Conservation (phyloP, 306 rosid genomes). For the Citrullus amarus region DNA sequence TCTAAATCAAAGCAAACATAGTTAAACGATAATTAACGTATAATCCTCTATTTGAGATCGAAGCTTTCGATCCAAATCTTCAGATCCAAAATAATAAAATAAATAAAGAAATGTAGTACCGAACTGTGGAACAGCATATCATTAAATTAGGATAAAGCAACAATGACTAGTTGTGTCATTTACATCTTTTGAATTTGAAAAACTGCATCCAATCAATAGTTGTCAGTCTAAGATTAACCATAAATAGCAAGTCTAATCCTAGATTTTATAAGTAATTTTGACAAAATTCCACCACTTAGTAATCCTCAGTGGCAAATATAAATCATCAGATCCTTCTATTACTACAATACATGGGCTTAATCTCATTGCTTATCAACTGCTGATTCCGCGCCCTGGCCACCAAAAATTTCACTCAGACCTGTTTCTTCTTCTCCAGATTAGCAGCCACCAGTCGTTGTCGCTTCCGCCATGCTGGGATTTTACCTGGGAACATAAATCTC, state of each 20-base stretch:
- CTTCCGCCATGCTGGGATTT: conserved; percentile 81
- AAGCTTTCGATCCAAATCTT: too few species aligned
- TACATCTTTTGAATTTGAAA: background rate
- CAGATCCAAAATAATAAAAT: too few species aligned
- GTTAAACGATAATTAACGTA: too few species aligned
- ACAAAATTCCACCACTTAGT: conserved; percentile 8
- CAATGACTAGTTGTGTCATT: background rate
- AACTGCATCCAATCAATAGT: background rate
- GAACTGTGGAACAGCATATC: background rate
- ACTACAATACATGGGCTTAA: background rate
- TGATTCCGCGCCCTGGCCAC: background rate
- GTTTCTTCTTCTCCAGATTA: conserved; percentile 54
- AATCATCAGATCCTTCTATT: background rate
- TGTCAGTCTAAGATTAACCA: background rate
- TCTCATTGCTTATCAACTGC: background rate
- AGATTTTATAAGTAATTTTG: background rate
- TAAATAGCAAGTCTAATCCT: conserved; percentile 1
- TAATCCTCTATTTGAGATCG: too few species aligned
- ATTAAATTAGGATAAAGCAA: background rate
- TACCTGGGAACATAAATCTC: conserved; percentile 89
- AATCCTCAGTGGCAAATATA: conserved; percentile 1
- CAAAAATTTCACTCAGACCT: background rate
- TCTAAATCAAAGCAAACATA: too few species aligned
- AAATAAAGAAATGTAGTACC: background rate
- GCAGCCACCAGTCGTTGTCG: conserved; percentile 58